These are phyloP conservation scores for Erysimum pusillum DNA, from an alignment of 441 rosid genomes.

Conservation along the genomic window DNA sequence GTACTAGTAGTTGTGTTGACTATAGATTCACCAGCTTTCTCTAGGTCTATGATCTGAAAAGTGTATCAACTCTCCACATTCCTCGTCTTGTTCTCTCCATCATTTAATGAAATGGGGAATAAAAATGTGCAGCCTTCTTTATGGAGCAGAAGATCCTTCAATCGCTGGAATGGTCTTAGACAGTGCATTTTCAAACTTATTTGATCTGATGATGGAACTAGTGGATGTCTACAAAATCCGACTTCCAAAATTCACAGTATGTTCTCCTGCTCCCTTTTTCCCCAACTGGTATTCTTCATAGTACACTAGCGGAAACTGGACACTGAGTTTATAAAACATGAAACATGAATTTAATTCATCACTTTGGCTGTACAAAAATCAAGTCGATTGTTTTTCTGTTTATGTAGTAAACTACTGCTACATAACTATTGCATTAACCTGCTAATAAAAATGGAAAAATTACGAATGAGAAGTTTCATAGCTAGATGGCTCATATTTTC, in stretches of 20 bases:
- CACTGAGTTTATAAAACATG: conserved; percentile 14
- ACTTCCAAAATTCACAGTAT: conserved; percentile 94
- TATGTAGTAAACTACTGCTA: conserved; percentile 3
- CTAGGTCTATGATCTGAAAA: conserved; percentile 29
- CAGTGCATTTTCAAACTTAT: conserved; percentile 94
- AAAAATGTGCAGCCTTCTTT: conserved; percentile 78
- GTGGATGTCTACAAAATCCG: conserved; percentile 95
- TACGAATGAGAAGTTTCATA: background rate
- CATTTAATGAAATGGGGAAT: conserved; percentile 22
- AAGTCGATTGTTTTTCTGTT: conserved; percentile 1
- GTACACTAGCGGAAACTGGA: conserved; percentile 22
- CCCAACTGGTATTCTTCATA: background rate
- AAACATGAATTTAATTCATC: background rate
- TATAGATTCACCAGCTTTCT: conserved; percentile 21
- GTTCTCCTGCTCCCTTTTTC: conserved; percentile 31
- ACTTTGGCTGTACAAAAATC: conserved; percentile 27
- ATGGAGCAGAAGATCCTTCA: conserved; percentile 97
- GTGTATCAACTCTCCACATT: conserved; percentile 21
- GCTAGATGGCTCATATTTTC: conserved; percentile 6
- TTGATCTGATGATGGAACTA: conserved; percentile 96
- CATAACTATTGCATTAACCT: conserved; percentile 5
- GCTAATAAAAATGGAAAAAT: background rate
- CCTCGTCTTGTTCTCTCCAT: conserved; percentile 20
- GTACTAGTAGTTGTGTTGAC: conserved; percentile 26
- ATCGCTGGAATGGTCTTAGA: conserved; percentile 98